Conservation (phyloP, 108 stramenopile genomes). For the Fistulifera solaris region DNA sequence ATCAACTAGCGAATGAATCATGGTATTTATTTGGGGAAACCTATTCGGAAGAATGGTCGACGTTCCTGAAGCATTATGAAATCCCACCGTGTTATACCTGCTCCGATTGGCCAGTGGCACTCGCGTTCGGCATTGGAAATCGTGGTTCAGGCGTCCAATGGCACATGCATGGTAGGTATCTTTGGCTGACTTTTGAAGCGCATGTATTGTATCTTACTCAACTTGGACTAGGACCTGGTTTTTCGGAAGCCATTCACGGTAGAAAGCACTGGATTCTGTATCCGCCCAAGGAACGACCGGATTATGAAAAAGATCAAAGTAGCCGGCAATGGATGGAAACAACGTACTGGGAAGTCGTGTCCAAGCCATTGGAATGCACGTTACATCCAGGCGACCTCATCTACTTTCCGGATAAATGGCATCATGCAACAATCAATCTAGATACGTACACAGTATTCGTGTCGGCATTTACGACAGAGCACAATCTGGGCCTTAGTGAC, state of each 20-base stretch:
- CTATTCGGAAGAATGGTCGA: constrained; percentile 52
- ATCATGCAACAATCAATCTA: constrained; percentile 86
- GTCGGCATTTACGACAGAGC: constrained; percentile 76
- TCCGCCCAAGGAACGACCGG: constrained; percentile 18
- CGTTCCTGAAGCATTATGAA: constrained; percentile 35
- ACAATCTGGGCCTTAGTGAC: constrained; percentile 8
- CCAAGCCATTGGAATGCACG: constrained; percentile 9
- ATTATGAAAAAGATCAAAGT: constrained; percentile 57
- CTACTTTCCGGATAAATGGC: constrained; percentile 76
- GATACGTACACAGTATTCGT: constrained; percentile 86
- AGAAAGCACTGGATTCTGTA: constrained; percentile 69
- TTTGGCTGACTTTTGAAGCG: too few species aligned
- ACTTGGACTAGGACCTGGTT: too few species aligned
- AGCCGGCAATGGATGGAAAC: constrained; percentile 81
- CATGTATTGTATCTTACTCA: too few species aligned
- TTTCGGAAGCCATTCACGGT: constrained; percentile 66
- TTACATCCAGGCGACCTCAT: constrained; percentile 72
- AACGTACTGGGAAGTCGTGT: constrained; percentile 25
- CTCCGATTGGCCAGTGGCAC: constrained; percentile 31
- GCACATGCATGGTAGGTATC: constrained; percentile 80
- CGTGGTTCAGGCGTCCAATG: constrained; percentile 78
- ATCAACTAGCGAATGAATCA: constrained; percentile 63
- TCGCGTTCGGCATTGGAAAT: constrained; percentile 79
- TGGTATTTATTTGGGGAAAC: constrained; percentile 89
- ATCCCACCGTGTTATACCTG: constrained; percentile 68